A percentile compares a stretch with the other conserved stretches of the same genome.
These are phyloP conservation scores for Phylloboletellus chloephorus DNA, from an alignment of 1,284 basidiomycete genomes.

Conservation along the genomic window DNA sequence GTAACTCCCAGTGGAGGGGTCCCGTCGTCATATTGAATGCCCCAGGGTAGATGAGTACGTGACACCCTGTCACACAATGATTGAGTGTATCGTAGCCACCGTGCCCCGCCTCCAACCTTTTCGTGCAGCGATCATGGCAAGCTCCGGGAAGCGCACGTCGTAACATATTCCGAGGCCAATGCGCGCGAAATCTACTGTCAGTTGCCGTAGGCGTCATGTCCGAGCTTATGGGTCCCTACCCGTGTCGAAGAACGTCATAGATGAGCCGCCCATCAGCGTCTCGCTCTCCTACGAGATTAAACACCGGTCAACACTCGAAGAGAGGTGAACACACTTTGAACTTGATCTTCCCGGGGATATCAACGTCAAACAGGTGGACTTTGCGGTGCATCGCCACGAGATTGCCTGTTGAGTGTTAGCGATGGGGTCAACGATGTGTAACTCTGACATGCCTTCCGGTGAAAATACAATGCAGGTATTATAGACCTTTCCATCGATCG, in stretches of 20 bases:
- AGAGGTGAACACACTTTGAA: conserved; percentile 75
- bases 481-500: conserved; percentile 66
- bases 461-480: conserved; percentile 92
- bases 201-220: not conserved
- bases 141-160: conserved; percentile 91
- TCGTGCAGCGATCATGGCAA: conserved; percentile 88
- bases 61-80: conserved; percentile 55
- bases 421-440: not conserved
- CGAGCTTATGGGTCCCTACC: conserved; percentile 40
- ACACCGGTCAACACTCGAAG: not conserved
- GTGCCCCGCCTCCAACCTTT: conserved; percentile 47
- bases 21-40: conserved; percentile 93
- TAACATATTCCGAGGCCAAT: conserved; percentile 92
- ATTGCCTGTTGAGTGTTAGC: conserved; percentile 49
- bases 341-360: conserved; percentile 93
- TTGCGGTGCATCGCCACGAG: conserved; percentile 90
- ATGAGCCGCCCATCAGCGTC: conserved; percentile 77
- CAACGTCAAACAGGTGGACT: conserved; percentile 96
- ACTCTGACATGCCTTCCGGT: conserved; percentile 58
- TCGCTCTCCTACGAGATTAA: conserved; percentile 75
- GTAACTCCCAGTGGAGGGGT: conserved; percentile 93
- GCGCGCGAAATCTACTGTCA: conserved; percentile 69
- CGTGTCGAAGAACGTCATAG: conserved; percentile 83
- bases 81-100: not conserved
- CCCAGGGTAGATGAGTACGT: conserved; percentile 86